Conservation (phyloP, 768 basidiomycete species). For the Arthromyces matolae region DNA sequence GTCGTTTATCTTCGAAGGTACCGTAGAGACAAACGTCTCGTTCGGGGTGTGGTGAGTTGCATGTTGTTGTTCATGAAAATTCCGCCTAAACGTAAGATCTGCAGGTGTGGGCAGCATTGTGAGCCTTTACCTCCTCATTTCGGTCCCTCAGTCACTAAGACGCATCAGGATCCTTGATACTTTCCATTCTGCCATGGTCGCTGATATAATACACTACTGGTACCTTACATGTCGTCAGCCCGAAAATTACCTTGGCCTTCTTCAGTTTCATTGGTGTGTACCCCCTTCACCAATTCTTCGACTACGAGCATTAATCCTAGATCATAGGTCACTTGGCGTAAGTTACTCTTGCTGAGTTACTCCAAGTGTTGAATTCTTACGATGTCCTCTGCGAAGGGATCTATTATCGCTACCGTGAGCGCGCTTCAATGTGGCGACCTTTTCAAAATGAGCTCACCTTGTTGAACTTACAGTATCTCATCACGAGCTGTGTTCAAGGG, state of each 20-base stretch:
- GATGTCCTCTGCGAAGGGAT: slow-evolving; percentile 3
- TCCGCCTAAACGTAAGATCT: too few relatives aligned
- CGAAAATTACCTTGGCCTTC: slow-evolving; percentile 6
- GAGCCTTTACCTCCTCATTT: not conserved
- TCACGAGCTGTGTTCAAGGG: slow-evolving; percentile 11
- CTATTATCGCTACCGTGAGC: slow-evolving; percentile 11
- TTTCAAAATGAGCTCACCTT: too few relatives aligned
- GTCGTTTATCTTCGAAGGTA: slow-evolving; percentile 11
- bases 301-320: not conserved
- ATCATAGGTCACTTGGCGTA: slow-evolving; percentile 12
- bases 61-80: not conserved
- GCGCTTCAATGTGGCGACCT: too few relatives aligned
- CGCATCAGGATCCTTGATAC: slow-evolving; percentile 6
- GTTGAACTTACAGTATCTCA: slow-evolving; percentile 6
- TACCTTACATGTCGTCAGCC: slow-evolving; percentile 7
- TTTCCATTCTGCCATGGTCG: slow-evolving; percentile 12
- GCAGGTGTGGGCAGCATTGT: slow-evolving; percentile 11
- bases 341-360: not conserved
- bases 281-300: not conserved
- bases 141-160: too few relatives aligned
- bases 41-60: slow-evolving; percentile 4
- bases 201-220: slow-evolving; percentile 12
- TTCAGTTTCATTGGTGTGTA: slow-evolving; percentile 10
- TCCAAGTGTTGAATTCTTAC: not conserved
- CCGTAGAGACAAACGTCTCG: slow-evolving; percentile 2